Base-by-base conservation (phyloP, 768 basidiomycete genomes). In the Psilocybe sp. region DNA sequence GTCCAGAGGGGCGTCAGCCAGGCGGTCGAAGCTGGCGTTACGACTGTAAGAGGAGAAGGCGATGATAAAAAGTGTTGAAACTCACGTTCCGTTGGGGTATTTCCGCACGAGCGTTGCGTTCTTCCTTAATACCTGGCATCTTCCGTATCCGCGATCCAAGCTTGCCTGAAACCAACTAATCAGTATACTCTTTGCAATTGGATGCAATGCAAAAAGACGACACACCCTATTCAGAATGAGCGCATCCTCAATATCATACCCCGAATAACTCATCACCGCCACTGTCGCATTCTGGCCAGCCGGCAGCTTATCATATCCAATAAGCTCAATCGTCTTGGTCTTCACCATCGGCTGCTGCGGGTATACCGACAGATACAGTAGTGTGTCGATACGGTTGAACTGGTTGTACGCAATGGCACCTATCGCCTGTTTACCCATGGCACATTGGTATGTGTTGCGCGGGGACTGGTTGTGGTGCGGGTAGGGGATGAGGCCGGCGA, bases 321-420 rank as follows among this genome's bases (percentile, higher is more conserved):
- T 81, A 46, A 99, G 70, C 65, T 99, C 97, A 49, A 98, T 99
- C 2, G 97, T 97, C 69, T 94, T 95, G 5, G 97, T 97, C 69
- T 98, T 98, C 53, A 98, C 95, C 96, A 99, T 97, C 2, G 97
- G 97, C 60, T 98, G 92, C 64, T 99, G 97, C 18, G 97, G 97
- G 60, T 99, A 99, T 9, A 98, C 94, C 33, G 92, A 89, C 44
- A 99, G 79, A 69, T 99, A 99, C n/a, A 99, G 78, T 35, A 99
- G 79, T 0, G 97, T 99, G 67, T 99, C 97, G 64, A 99, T 98
- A 40, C 97, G 83, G 63, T 93, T 92, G 57, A 98, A 83, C 67
- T 99, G 97, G 66, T 98, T 99, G 70, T 95, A 97, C 0, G 87
- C 96, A 53, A 99, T 99, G 11, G 95, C 95, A 16, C 97, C 97